Conservation (phyloP, 2,329 filamentous ascomycete species). For the Endoconidiophora laricicola region DNA sequence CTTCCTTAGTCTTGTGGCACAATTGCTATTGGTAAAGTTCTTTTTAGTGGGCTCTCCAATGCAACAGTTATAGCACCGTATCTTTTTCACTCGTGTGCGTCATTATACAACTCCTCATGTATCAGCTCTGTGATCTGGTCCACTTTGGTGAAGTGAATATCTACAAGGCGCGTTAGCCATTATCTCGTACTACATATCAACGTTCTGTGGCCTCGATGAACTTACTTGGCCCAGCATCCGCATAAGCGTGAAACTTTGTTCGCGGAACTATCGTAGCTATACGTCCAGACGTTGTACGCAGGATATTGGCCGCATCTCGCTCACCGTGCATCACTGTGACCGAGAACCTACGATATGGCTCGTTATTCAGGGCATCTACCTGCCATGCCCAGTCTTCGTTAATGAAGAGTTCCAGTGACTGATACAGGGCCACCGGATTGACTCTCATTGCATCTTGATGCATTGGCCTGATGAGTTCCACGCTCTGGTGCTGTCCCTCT, state of each 20-base stretch:
- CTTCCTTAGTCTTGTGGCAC: no score
- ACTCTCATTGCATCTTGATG: background rate
- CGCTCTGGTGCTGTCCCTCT: background rate
- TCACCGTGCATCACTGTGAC: background rate
- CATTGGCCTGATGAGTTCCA: background rate
- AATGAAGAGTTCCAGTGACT: background rate
- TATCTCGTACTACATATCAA: no score
- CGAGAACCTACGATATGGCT: background rate
- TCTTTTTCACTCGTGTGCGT: no score
- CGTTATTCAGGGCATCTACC: background rate
- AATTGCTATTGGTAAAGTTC: no score
- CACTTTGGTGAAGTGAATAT: no score
- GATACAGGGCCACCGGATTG: background rate
- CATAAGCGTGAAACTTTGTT: background rate
- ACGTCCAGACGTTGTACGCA: background rate
- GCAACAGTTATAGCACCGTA: no score
- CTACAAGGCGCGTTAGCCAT: no score
- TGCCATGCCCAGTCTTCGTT: background rate
- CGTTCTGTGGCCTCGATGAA: background rate
- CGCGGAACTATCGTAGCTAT: background rate
- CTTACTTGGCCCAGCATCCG: conserved; percentile 4
- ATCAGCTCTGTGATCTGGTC: no score
- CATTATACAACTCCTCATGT: no score
- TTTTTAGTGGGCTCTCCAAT: no score
- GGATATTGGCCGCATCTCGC: background rate